Percentiles rank a stretch among this genome's conserved stretches.
These are phyloP conservation scores for Coniochaeta hoffmannii DNA, from an alignment of 2,329 filamentous ascomycete species.

Conservation along the genomic window DNA sequence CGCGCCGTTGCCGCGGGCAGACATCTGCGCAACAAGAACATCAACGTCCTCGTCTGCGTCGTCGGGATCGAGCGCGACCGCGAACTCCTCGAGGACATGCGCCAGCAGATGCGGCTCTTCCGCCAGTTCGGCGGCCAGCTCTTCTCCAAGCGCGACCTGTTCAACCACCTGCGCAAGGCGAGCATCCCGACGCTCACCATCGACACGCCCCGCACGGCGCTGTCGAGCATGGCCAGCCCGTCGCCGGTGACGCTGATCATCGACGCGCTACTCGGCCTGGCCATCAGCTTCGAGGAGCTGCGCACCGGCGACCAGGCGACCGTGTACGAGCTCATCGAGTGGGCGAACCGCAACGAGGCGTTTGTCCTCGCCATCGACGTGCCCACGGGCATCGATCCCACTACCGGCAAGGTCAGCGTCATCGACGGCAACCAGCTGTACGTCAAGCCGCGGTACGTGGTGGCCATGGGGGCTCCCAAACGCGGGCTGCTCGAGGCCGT, in stretches of 20 bases:
- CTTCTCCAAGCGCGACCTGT: slow-evolving; percentile 51
- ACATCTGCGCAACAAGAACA: slow-evolving; percentile 76
- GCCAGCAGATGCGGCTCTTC: slow-evolving; percentile 77
- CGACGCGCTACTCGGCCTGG: slow-evolving; percentile 81
- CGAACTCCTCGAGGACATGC: slow-evolving; percentile 72
- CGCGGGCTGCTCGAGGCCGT: slow-evolving; percentile 75
- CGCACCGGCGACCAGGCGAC: slow-evolving; percentile 74
- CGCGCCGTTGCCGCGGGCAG: slow-evolving; percentile 79
- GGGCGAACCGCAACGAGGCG: slow-evolving; percentile 83
- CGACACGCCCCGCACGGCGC: slow-evolving; percentile 24
- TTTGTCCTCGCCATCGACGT: slow-evolving; percentile 83
- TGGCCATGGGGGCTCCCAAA: slow-evolving; percentile 82
- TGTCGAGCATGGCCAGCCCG: slow-evolving; percentile 39
- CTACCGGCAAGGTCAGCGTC: slow-evolving; percentile 57
- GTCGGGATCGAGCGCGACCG: slow-evolving; percentile 78
- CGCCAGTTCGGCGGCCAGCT: slow-evolving; percentile 75
- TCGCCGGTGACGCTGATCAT: slow-evolving; percentile 73
- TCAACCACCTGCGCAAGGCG: slow-evolving; percentile 49
- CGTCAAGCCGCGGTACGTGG: slow-evolving; percentile 73
- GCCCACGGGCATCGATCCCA: slow-evolving; percentile 80
- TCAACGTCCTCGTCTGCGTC: slow-evolving; percentile 75
- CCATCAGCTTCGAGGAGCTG: slow-evolving; percentile 82
- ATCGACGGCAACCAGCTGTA: slow-evolving; percentile 73
- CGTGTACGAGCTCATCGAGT: slow-evolving; percentile 84
- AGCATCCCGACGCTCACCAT: slow-evolving; percentile 27